These are phyloP conservation scores for Penicillium parvum DNA, from an alignment of 495 filamentous ascomycete genomes.

Conservation along the genomic window DNA sequence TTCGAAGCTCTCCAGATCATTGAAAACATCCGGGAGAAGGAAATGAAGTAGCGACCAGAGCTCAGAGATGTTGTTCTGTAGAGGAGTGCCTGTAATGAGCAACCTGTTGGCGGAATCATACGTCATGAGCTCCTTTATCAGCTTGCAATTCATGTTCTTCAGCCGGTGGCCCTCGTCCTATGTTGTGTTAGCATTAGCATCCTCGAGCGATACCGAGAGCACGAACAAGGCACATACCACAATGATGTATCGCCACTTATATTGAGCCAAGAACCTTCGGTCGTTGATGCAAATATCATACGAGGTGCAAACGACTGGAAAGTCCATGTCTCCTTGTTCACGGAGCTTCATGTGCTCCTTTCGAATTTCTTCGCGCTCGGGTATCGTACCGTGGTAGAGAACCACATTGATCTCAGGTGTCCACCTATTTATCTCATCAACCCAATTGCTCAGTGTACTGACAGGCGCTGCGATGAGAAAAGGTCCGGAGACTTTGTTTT, in stretches of 20 bases:
- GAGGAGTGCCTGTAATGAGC: slow-evolving; percentile 88
- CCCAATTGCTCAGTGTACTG: slow-evolving; percentile 92
- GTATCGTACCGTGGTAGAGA: slow-evolving; percentile 81
- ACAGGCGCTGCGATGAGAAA: slow-evolving; percentile 87
- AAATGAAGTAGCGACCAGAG: slow-evolving; percentile 96
- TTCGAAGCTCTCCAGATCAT: slow-evolving; percentile 84
- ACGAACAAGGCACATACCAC: slow-evolving; percentile 55
- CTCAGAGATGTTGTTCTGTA: slow-evolving; percentile 94
- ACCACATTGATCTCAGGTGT: slow-evolving; percentile 80
- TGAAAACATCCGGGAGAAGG: slow-evolving; percentile 85
- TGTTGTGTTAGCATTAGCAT: slow-evolving; percentile 11
- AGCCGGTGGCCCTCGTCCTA: slow-evolving; percentile 93
- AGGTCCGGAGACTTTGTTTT: slow-evolving; percentile 80
- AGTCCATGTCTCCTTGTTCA: slow-evolving; percentile 59
- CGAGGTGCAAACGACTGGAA: slow-evolving; percentile 87
- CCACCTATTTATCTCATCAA: slow-evolving; percentile 91
- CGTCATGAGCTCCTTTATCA: slow-evolving; percentile 80
- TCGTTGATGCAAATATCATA: slow-evolving; percentile 97
- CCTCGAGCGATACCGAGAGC: neutral
- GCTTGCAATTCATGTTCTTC: slow-evolving; percentile 92
- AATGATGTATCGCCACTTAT: slow-evolving; percentile 94
- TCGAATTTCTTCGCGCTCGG: slow-evolving; percentile 68
- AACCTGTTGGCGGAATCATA: slow-evolving; percentile 88
- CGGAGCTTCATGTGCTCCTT: slow-evolving; percentile 55
- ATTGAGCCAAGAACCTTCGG: slow-evolving; percentile 68